Conservation (phyloP, 164 flowering plant species). For the Buxus sempervirens region DNA sequence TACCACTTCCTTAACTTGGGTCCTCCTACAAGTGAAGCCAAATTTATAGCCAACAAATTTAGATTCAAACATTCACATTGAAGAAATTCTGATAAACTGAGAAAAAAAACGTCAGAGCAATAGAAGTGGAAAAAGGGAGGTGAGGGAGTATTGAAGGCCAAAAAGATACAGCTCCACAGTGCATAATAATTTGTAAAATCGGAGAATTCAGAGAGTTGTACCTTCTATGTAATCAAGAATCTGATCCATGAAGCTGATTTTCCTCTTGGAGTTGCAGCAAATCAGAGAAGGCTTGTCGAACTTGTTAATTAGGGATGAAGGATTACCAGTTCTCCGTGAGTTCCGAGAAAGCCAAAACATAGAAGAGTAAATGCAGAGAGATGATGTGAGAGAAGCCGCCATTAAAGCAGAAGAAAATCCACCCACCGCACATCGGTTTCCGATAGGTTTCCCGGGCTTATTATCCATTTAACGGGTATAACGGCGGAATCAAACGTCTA, state of each 20-base stretch:
- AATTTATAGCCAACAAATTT: not conserved
- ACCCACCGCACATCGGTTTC: too few relatives aligned
- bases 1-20: constrained; percentile 98
- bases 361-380: constrained; percentile 7
- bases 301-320: constrained; percentile 3
- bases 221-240: constrained; percentile 98
- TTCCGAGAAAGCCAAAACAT: constrained; percentile 9
- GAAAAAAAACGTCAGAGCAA: not conserved
- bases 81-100: not conserved
- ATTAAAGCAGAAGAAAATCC: constrained; percentile 9
- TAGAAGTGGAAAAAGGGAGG: not conserved
- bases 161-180: too few relatives aligned
- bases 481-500: constrained; percentile 1
- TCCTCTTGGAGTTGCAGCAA: constrained; percentile 63
- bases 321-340: not conserved
- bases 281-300: constrained; percentile 22
- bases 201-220: too few relatives aligned
- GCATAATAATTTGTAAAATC: too few relatives aligned
- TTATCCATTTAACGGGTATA: constrained; percentile 10
- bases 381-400: constrained; percentile 23
- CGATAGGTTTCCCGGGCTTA: constrained; percentile 1
- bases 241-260: constrained; percentile 66
- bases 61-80: too few relatives aligned
- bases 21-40: constrained; percentile 52
- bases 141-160: too few relatives aligned